A percentile compares a stretch with the other conserved stretches of the same genome.
Conservation (phyloP, 2,329 filamentous ascomycete species). For the Apiospora rasikravindrae region DNA sequence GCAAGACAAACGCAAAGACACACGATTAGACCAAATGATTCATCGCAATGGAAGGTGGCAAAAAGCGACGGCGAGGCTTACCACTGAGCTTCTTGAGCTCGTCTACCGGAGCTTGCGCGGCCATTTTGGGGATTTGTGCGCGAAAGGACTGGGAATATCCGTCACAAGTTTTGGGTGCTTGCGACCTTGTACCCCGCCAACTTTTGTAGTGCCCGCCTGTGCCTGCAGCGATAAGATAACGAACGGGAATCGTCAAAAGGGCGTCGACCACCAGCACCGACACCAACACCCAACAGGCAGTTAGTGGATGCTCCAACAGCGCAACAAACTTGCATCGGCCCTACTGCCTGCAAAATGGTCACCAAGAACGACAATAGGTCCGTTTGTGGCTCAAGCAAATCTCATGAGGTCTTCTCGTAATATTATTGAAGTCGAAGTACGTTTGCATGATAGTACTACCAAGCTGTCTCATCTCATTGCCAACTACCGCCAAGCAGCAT, state of each 20-base stretch:
- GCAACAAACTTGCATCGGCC: background rate
- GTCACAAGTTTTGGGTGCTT: background rate
- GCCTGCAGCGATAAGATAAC: constrained; percentile 2
- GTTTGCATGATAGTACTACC: too few species aligned
- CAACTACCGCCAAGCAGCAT: too few species aligned
- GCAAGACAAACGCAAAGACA: background rate
- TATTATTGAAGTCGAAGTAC: too few species aligned
- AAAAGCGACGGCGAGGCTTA: constrained; percentile 30
- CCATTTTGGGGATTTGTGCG: constrained; percentile 39
- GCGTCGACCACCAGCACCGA: background rate
- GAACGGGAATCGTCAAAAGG: background rate
- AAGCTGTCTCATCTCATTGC: too few species aligned
- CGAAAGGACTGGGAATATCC: background rate
- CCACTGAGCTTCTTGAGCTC: constrained; percentile 49
- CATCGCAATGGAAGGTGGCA: background rate
- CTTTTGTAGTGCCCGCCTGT: constrained; percentile 11
- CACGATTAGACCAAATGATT: constrained; percentile 32
- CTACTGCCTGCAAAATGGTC: background rate
- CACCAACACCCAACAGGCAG: background rate
- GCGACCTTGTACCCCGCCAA: constrained; percentile 18
- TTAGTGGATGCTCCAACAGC: background rate
- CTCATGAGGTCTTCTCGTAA: too few species aligned
- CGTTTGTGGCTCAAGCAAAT: background rate
- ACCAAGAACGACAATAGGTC: background rate
- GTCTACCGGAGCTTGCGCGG: constrained; percentile 45